Evolutionary conservation across 2,329 filamentous ascomycete genomes (phyloP), one percentile per base, ranked within the genome.

Genomic region (Talaromyces sp.): DNA sequence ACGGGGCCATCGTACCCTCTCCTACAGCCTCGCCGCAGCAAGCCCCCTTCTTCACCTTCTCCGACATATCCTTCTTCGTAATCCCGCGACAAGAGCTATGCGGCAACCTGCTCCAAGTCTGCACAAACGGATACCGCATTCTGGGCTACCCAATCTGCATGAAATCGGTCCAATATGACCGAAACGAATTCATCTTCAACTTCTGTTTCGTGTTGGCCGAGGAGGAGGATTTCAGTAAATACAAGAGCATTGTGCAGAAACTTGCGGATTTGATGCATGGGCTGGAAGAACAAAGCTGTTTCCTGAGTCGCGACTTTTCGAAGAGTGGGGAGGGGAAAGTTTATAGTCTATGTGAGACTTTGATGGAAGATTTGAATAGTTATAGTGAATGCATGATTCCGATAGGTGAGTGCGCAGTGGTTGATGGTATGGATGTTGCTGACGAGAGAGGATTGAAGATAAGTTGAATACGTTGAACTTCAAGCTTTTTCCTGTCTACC

Each of bases 371-470:
- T 75, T 75, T 99, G 70, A 97, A 98, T 74, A 96, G 96, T 72
- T 99, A 97, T 74, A 93, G 92, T 74, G 95, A 99, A 81, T 97
- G 93, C 83, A 97, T 97, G 93, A 97, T 97, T 72, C 93, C 93
- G 0, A 94, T 97, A 68, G 91, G 91, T 93, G 80, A 68, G 86
- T 41, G 27, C 24, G 27, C 39, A n/a, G 5, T 13, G 33, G 19
- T 5, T 4, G 31, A 37, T 13, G 19, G n/a, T 56, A 11, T 19
- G 10, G 37, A 14, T 56, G 47, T 56, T 52, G 72, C 61, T 27
- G 24, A 35, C 35, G 16, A 63, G 62, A 8, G 37, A 19, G 33
- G 14, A 35, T 31, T 45, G 43, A 66, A 93, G 93, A 97, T 76
- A 92, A 96, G 70, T 88, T 92, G 67, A 97, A 97, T 76, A 97